Base-by-base conservation (phyloP, 805 yeast species). In the Saccharomycopsis fodiens region DNA sequence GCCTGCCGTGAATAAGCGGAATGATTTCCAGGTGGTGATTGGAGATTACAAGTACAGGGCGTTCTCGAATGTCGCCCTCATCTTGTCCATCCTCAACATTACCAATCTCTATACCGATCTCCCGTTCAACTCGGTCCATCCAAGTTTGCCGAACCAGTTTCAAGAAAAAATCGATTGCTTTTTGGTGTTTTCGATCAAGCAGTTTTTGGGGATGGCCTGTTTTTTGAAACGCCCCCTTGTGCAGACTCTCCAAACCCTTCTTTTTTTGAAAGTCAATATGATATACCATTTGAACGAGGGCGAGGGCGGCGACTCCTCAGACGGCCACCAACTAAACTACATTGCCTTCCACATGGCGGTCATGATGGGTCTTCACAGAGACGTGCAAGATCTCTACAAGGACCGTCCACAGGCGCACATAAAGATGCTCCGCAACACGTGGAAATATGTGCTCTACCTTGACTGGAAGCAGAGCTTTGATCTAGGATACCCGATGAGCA, bases 251-350 rank as follows among this genome's bases (percentile, higher is more conserved):
- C 54, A 51, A 25, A 29, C 50, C 10, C 21, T 51, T n/a, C 20
- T 51, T n/a, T 42, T 51, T 10, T n/a, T 51, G 17, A 51, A 48
- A 36, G 31, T 42, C 13, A 34, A 45, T 25, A 29, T 22, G 13
- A 45, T 43, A 25, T 51, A 42, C 35, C 49, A 51, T 29, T 16
- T 40, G 17, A 44, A 50, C 38, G 52, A 50, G 29, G 54, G 54
- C 3, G 54, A 52, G 35, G 54, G 54, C 12, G 54, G 54, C 19
- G 54, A 52, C 35, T 17, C 41, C 16, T 44, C 51, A 3, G 52
- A 49, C 35, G 53, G 53, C 13, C 47, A 51, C 6, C 32, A 46
- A 10, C 13, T 50, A 13, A 16, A 27, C 29, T 10, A 44, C 10
- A 17, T 52, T 3, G 22, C 32, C 15, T 39, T 35, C 32, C 44